Evolutionary conservation across 805 yeast species (phyloP).

Genomic region (Schwanniomyces polymorphus): DNA sequence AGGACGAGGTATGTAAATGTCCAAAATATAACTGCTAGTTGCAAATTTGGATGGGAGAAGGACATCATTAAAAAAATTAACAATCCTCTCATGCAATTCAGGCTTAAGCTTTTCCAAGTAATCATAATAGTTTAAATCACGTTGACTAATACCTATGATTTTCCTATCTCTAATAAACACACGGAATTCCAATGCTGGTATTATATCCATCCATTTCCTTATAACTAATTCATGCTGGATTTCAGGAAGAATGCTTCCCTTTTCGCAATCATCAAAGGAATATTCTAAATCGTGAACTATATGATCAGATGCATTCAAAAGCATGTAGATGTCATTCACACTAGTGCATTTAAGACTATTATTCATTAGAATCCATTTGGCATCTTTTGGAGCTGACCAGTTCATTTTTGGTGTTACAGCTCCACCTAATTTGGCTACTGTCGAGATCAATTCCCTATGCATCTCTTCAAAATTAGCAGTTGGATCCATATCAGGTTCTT

Average conservation of each 20-base stretch:
- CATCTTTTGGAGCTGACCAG: constrained; percentile 97
- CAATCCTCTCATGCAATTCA: constrained; percentile 48
- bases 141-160: constrained; percentile 75
- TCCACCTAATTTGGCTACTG: constrained; percentile 50
- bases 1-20: constrained; percentile 81
- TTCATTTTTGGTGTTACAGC: constrained; percentile 84
- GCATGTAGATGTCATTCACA: constrained; percentile 73
- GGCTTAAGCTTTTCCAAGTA: constrained; percentile 57
- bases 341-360: constrained; percentile 71
- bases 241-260: constrained; percentile 11
- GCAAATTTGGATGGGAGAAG: constrained; percentile 19
- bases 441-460: constrained; percentile 49
- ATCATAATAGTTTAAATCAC: constrained; percentile 83
- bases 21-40: constrained; percentile 58
- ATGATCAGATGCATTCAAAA: constrained; percentile 86
- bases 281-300: constrained; percentile 79
- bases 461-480: constrained; percentile 55
- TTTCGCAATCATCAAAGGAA: constrained; percentile 56
- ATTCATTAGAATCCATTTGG: constrained; percentile 85
- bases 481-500: constrained; percentile 36
- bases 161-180: constrained; percentile 68
- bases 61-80: constrained; percentile 52
- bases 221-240: constrained; percentile 65
- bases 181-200: constrained; percentile 91
- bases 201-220: constrained; percentile 78